Base-by-base conservation (phyloP, 306 rosid genomes). In the Oxytropis ochrocephala region DNA sequence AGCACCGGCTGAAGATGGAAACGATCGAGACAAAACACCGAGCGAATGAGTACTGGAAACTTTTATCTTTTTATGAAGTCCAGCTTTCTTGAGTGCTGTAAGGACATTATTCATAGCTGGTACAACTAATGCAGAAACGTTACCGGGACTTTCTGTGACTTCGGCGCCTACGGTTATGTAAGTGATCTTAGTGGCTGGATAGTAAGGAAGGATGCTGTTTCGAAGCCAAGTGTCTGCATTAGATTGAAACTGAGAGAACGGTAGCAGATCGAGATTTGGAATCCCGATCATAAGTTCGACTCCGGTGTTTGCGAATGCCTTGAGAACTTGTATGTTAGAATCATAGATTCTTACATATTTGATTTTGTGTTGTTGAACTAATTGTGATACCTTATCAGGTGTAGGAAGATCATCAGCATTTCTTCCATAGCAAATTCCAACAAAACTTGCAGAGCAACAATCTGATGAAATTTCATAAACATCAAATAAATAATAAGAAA, bases 1-100 rank as follows among this genome's bases (percentile, higher is more conserved):
- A 12, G 99, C 99, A 17, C 99, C 99, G 0, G 97, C 99, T n/a
- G 99, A 95, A 46, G 99, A 97, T 27, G 99, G 99, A 74, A 89
- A 95, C 0, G 99, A 95, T 42, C 96, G 85, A 12, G 99, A 95
- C 75, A 95, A 62, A 77, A 95, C 92, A 11, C 99, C 96, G 0
- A 95, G 99, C 59, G 97, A 95, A 84, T 85, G 97, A 10, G 97
- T 91, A 38, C 83, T 95, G 38, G 99, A 89, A 69, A 95, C 88
- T 64, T 83, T 95, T 9, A 95, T 95, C 89, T 76, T 91, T 77
- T 84, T 91, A 47, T 82, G 85, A 46, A 95, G 78, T 51, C 97
- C 99, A 29, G 68, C 88, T 72, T 91, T 95, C 77, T 78, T 84
- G 46, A 95, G 95, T 49, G 95, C 96, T 16, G 87, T 60, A 14